A percentile compares a stretch with the other conserved stretches of the same genome.
Conservation (phyloP, 1,139 yeast genomes). For the Yamadazyma membranifaciens region DNA sequence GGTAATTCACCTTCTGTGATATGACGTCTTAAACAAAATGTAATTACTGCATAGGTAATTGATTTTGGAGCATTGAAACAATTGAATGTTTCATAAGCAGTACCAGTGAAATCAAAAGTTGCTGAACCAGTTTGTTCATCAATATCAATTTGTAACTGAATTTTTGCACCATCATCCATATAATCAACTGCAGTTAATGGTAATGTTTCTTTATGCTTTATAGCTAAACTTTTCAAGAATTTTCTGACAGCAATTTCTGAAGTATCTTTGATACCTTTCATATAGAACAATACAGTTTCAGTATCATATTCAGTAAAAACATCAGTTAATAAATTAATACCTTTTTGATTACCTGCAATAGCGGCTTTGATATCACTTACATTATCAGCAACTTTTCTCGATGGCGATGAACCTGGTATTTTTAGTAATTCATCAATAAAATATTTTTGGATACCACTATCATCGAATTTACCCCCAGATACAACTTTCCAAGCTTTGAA, state of each 20-base stretch:
- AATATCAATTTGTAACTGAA: constrained; percentile 43
- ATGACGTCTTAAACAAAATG: constrained; percentile 42
- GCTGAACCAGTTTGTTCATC: constrained; percentile 45
- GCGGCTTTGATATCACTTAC: constrained; percentile 66
- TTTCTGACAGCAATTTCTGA: constrained; percentile 58
- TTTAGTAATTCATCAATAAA: constrained; percentile 52
- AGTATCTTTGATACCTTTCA: constrained; percentile 59
- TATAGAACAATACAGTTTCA: constrained; percentile 53
- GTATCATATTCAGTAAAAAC: constrained; percentile 51
- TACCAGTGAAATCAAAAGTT: constrained; percentile 57
- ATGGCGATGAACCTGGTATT: constrained; percentile 58
- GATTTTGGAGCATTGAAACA: constrained; percentile 47
- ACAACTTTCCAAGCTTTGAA: constrained; percentile 58
- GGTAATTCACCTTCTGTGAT: constrained; percentile 51
- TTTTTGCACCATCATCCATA: constrained; percentile 63
- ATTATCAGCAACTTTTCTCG: constrained; percentile 58
- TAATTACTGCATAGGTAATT: constrained; percentile 41
- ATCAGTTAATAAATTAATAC: constrained; percentile 48
- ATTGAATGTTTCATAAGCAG: constrained; percentile 39
- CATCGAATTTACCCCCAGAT: constrained; percentile 51
- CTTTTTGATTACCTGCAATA: constrained; percentile 66
- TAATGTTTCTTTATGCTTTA: constrained; percentile 25
- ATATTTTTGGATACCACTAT: constrained; percentile 46
- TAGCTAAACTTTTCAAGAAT: constrained; percentile 35
- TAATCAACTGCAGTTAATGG: constrained; percentile 48